phyloP scores from a whole-genome alignment of 768 basidiomycete genomes.

The Cystofilobasidium capitatum region DNA sequence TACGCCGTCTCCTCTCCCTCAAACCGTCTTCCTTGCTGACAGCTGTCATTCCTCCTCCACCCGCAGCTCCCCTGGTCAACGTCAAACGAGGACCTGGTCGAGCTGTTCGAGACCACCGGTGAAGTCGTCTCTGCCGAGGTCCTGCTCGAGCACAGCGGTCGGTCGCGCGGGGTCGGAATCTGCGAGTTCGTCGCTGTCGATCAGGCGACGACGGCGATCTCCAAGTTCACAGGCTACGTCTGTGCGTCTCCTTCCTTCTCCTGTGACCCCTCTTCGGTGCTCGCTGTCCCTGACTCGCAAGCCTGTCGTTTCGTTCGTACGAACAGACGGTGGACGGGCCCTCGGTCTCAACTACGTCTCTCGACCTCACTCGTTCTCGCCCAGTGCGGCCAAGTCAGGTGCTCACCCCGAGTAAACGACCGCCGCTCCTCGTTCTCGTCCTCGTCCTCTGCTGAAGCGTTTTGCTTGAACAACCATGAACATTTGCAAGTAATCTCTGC shows the following conservation, averaged over 20 bases:
- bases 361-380: too few species aligned
- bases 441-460: too few species aligned
- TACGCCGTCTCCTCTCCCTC: background rate
- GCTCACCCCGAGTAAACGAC: too few species aligned
- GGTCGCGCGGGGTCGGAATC: conserved; percentile 89
- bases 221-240: conserved; percentile 90
- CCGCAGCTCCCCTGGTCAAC: conserved; percentile 92
- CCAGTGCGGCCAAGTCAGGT: too few species aligned
- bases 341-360: too few species aligned
- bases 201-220: conserved; percentile 94
- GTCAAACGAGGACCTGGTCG: conserved; percentile 94
- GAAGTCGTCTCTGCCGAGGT: conserved; percentile 92
- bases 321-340: background rate
- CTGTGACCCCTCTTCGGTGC: too few species aligned
- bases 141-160: conserved; percentile 62
- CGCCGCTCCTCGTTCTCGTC: too few species aligned
- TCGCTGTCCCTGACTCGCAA: background rate
- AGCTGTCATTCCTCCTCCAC: background rate
- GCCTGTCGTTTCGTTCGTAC: background rate
- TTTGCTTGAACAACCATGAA: too few species aligned
- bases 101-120: conserved; percentile 95
- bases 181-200: conserved; percentile 80
- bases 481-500: too few species aligned
- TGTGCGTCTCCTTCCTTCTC: background rate
- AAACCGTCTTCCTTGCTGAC: background rate